These are phyloP conservation scores for Moesziomyces sp. DNA, from an alignment of 1,284 basidiomycete species.

Conservation along the genomic window DNA sequence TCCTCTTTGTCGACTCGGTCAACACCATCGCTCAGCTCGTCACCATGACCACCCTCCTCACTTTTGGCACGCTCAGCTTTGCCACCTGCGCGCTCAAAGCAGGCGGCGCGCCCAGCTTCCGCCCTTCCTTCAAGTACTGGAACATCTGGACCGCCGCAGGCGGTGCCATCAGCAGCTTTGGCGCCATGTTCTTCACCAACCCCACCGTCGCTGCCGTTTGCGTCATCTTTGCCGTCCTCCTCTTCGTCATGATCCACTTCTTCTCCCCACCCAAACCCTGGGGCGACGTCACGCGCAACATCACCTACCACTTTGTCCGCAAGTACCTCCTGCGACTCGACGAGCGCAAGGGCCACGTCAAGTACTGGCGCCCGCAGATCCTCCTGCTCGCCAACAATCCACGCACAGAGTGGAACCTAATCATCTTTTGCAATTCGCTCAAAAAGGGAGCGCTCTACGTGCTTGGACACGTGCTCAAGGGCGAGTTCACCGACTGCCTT, in stretches of 20 bases:
- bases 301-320: conserved; percentile 66
- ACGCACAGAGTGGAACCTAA: conserved; percentile 65
- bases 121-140: conserved; percentile 67
- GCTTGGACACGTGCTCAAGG: conserved; percentile 65
- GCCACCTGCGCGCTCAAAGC: conserved; percentile 67
- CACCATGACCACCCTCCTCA: conserved; percentile 66
- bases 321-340: conserved; percentile 66
- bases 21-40: conserved; percentile 67
- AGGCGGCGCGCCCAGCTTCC: conserved; percentile 66
- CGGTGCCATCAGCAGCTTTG: conserved; percentile 58
- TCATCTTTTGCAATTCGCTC: conserved; percentile 68
- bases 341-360: conserved; percentile 67
- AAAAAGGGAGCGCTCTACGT: conserved; percentile 67
- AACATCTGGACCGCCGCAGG: conserved; percentile 67
- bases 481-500: conserved; percentile 65
- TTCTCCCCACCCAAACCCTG: conserved; percentile 66
- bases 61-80: conserved; percentile 64
- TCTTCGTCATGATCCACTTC: conserved; percentile 65
- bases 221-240: conserved; percentile 58
- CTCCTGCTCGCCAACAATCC: conserved; percentile 66
- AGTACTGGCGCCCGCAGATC: conserved; percentile 67
- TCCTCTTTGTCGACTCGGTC: conserved; percentile 65
- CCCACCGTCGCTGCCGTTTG: conserved; percentile 54
- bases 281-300: conserved; percentile 67
- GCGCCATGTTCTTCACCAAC: conserved; percentile 67